Evolutionary conservation across 176 grass and related monocot genomes (phyloP).

Genomic region (Dactylis glomerata): DNA sequence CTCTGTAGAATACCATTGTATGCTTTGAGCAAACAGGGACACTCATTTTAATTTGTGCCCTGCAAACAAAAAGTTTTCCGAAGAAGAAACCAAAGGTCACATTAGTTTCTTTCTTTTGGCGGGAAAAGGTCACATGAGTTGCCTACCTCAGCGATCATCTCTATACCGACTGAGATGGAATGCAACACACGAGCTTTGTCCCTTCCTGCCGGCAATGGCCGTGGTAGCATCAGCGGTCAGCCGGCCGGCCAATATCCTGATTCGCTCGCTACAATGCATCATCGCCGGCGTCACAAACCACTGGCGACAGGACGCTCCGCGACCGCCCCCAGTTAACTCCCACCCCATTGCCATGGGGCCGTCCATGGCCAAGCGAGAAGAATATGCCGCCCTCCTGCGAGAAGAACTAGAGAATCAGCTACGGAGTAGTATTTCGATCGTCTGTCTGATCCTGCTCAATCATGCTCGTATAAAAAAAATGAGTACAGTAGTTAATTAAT

Average conservation of each 20-base stretch:
- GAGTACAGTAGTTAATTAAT: too few relatives aligned
- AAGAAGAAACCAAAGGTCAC: neutral
- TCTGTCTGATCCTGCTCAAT: neutral
- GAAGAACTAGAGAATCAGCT: neutral
- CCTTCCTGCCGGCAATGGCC: neutral
- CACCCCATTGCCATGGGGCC: neutral
- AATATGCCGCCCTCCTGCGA: slow-evolving; percentile 27
- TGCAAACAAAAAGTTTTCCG: neutral
- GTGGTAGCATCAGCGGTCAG: neutral
- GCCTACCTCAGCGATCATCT: neutral
- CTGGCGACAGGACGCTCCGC: neutral
- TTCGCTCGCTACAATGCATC: neutral
- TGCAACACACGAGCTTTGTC: neutral
- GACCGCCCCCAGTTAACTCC: neutral
- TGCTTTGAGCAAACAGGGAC: too few relatives aligned
- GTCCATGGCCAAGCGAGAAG: neutral
- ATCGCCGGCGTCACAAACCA: neutral
- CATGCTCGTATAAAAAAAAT: neutral
- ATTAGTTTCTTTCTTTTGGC: too few relatives aligned
- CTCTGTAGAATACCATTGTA: too few relatives aligned
- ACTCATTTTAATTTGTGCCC: too few relatives aligned
- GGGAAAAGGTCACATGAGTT: neutral
- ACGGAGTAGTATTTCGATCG: neutral
- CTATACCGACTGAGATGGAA: neutral
- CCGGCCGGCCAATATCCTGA: slow-evolving; percentile 22